Percentiles rank a stretch among this genome's conserved stretches.
These are phyloP conservation scores for Maudiozyma pseudohumilis DNA, from an alignment of 805 yeast genomes.

Conservation along the genomic window DNA sequence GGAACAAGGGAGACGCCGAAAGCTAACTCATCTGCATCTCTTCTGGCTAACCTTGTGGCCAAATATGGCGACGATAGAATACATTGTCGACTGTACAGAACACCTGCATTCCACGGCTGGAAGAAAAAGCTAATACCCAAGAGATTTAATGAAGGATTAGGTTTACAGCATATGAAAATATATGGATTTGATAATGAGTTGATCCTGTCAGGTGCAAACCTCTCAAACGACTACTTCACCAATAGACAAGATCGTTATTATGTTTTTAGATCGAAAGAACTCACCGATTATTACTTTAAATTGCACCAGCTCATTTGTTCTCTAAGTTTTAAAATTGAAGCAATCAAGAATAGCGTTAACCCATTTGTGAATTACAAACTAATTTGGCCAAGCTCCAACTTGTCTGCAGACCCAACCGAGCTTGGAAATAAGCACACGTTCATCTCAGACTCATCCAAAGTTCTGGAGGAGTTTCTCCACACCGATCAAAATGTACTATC, in stretches of 20 bases:
- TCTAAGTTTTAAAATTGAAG: slow-evolving; percentile 53
- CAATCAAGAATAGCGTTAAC: slow-evolving; percentile 23
- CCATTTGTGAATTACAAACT: slow-evolving; percentile 43
- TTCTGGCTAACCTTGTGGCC: slow-evolving; percentile 55
- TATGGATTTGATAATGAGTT: slow-evolving; percentile 92
- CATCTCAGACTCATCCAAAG: slow-evolving; percentile 43
- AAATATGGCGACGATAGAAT: slow-evolving; percentile 58
- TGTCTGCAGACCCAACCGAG: slow-evolving; percentile 53
- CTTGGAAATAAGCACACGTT: slow-evolving; percentile 38
- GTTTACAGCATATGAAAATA: slow-evolving; percentile 94
- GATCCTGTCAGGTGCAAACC: slow-evolving; percentile 81
- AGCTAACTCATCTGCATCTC: slow-evolving; percentile 56
- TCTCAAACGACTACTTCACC: slow-evolving; percentile 85
- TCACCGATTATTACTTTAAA: slow-evolving; percentile 67
- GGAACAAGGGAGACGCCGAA: slow-evolving; percentile 90
- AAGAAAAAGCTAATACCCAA: slow-evolving; percentile 60
- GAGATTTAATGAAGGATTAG: slow-evolving; percentile 81
- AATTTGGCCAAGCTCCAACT: slow-evolving; percentile 65
- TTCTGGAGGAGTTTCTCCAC: slow-evolving; percentile 50
- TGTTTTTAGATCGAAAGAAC: slow-evolving; percentile 42
- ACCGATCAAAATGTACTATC: slow-evolving; percentile 2
- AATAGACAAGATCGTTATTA: slow-evolving; percentile 92
- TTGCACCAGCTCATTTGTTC: slow-evolving; percentile 59
- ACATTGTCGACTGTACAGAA: slow-evolving; percentile 75
- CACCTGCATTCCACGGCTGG: slow-evolving; percentile 73